Base-by-base conservation (phyloP, 1,284 basidiomycete species). In the Rhodotorula sp. region DNA sequence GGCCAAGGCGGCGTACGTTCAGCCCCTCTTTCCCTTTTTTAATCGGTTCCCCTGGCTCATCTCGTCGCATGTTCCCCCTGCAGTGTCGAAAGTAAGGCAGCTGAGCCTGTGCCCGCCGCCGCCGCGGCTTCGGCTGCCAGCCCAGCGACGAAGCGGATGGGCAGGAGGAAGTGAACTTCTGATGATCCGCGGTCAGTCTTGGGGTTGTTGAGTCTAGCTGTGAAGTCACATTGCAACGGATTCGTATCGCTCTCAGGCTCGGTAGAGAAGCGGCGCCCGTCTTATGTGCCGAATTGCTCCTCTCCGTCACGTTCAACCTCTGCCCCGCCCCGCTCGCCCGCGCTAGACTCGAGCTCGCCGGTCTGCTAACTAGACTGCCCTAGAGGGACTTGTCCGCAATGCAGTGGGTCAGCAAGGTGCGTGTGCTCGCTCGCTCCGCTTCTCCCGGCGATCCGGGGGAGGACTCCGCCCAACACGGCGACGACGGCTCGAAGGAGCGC, bases 341-440 rank as follows among this genome's bases (percentile, higher is more conserved):
- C 50, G 22, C 50, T 51, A 3, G 15, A 29, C 4, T n/a, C 7
- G 7, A 29, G n/a, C 50, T 51, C 13, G 27, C 27, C 3, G 12
- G 9, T 17, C 25, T 3, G 27, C 25, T 25, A 25, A 9, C 3
- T 21, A 44, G 39, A 37, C 60, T 37, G 21, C 55, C n/a, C 29
- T 59, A 27, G 27, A 46, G 25, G n/a, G n/a, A 46, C 48, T n/a
- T 12, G 1, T 8, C n/a, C 1, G 41, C 54, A 21, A 70, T 70
- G 69, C 59, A 67, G 64, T 70, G 64, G 64, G 64, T 63, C 46
- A 27, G n/a, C 37, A 66, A 56, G 58, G 64, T 61, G 32, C 29
- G 64, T 60, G 2, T 36, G 4, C 37, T 36, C 27, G 25, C 39
- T 48, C 64, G 29, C 58, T 46, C 41, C 19, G 8, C 55, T 15